phyloP scores from a whole-genome alignment of 192 early-diverging fungal genomes.

The Mortierella antarctica region DNA sequence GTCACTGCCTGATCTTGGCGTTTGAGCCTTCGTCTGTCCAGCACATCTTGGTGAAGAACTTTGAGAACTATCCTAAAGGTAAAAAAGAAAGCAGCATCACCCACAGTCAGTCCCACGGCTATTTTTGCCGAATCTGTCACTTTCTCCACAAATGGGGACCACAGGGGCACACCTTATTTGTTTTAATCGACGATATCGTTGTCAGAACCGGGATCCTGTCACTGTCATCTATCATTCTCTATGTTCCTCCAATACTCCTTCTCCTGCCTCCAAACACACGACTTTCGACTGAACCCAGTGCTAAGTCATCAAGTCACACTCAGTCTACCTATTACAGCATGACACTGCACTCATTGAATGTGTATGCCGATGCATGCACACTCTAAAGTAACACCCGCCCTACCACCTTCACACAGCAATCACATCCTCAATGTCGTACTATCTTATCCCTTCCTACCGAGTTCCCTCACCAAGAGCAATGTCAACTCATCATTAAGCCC shows the following conservation, averaged over 20 bases:
- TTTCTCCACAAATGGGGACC: conserved; percentile 1
- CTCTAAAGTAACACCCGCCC: conserved; percentile 30
- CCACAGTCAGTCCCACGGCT: not conserved
- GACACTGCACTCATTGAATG: too few species aligned
- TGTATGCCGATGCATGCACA: not conserved
- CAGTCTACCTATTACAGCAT: too few species aligned
- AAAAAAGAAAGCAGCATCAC: not conserved
- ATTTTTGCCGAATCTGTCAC: not conserved
- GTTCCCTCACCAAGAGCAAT: not conserved
- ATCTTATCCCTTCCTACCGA: not conserved
- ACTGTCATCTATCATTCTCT: too few species aligned
- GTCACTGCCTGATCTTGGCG: conserved; percentile 42
- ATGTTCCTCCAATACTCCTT: not conserved
- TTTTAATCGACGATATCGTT: not conserved
- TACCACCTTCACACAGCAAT: not conserved
- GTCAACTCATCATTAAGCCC: not conserved
- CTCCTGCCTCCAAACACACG: not conserved
- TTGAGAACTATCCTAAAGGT: conserved; percentile 56
- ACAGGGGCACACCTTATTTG: not conserved
- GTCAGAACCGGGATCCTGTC: not conserved
- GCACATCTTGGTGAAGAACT: conserved; percentile 54
- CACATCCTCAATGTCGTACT: not conserved
- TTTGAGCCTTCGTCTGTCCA: conserved; percentile 53
- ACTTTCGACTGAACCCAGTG: too few species aligned
- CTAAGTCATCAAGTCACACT: too few species aligned